Conservation (phyloP, 2,329 filamentous ascomycete genomes). For the Fusarium protoensiforme region DNA sequence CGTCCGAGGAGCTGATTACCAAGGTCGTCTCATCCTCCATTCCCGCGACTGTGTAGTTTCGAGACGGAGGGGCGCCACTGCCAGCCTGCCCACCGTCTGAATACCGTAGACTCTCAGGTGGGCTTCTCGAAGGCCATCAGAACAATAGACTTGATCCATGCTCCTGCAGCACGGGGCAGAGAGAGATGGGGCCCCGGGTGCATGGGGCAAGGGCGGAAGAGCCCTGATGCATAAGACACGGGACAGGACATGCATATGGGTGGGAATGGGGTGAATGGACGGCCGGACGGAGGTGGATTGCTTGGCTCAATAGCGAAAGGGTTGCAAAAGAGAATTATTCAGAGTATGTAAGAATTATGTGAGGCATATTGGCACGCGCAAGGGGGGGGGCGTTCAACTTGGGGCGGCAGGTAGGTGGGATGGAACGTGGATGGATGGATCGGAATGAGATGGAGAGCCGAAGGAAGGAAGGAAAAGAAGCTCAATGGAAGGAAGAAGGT, state of each 20-base stretch:
- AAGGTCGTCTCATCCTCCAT: constrained; percentile 9
- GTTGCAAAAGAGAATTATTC: not conserved
- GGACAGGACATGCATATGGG: constrained; percentile 8
- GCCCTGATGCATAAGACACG: constrained; percentile 19
- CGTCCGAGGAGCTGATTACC: not conserved
- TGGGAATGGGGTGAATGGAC: not conserved
- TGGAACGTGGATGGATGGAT: constrained; percentile 14
- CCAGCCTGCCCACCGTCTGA: not conserved
- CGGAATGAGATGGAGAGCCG: constrained; percentile 29
- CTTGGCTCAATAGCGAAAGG: not conserved
- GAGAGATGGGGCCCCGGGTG: constrained; percentile 33
- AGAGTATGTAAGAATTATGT: constrained; percentile 21
- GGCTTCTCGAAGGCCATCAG: constrained; percentile 44
- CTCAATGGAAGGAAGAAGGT: constrained; percentile 32
- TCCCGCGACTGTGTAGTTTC: constrained; percentile 12
- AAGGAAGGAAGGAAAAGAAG: constrained; percentile 25
- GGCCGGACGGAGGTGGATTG: not conserved
- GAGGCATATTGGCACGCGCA: constrained; percentile 7
- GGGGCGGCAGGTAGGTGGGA: constrained; percentile 10
- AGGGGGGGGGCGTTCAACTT: constrained; percentile 7
- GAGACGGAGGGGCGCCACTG: constrained; percentile 18
- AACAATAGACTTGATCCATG: constrained; percentile 40
- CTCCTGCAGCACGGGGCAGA: constrained; percentile 38
- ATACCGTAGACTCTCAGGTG: not conserved
- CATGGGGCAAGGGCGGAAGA: constrained; percentile 34